Base-by-base conservation (phyloP, 768 basidiomycete species). In the Suillus hirtellus region DNA sequence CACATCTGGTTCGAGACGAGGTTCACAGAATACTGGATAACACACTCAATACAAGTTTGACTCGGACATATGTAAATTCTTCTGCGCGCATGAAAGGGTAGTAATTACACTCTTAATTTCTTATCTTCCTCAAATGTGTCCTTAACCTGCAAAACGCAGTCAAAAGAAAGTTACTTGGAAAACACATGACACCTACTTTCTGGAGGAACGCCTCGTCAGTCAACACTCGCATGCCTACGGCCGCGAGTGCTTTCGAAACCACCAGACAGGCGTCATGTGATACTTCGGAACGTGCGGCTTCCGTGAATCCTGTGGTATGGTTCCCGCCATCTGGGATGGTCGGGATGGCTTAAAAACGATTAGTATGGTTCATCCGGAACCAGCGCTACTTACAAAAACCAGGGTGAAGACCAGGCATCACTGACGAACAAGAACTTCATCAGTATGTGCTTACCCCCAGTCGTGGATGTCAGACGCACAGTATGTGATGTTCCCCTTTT, bases 271-370 rank as follows among this genome's bases (percentile, higher is more conserved):
- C 86, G 35, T 82, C 72, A 66, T 91, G 90, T 0, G 89, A 84
- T 55, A 77, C 81, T 9, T 75, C 68, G 0, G 83, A 86, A 0
- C 82, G 79, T 0, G 89, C 90, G 0, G 88, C 75, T 24, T 82
- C 73, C 19, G 82, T 78, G 67, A 92, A 92, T 10, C 73, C 84
- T 2, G 74, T 73, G 0, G 90, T 90, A 67, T 92, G 90, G 67
- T 91, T 91, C 11, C 89, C 89, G 15, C 89, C 89, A 64, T 87
- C 80, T 1, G 75, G 69, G 46, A 83, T 77, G 0, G 88, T 89
- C 1, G 90, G 90, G 54, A 91, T 92, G 4, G 87, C 89, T 90
- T 24, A 4, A 17, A 59, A 27, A 42, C 31, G 24, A 9, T 60
- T 2, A 38, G 21, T 7, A 21, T 17, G 21, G 46, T 64, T 31